Evolutionary conservation across 495 filamentous ascomycete genomes (phyloP), one percentile per base, ranked within the genome.

Genomic region (Ramalina peruviana): DNA sequence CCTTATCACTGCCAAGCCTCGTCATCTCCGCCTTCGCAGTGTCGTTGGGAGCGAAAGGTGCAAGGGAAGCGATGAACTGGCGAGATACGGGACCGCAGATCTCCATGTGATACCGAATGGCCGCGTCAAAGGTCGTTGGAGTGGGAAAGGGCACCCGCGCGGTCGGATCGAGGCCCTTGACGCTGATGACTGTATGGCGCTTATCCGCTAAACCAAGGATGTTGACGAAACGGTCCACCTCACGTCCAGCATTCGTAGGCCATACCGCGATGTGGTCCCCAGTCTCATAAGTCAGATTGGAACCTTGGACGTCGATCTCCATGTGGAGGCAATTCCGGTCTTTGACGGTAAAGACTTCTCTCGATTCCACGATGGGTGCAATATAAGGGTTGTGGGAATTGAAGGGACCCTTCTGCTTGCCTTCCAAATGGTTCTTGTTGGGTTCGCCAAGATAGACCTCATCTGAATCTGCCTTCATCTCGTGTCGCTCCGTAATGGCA

Each of bases 131-230:
- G 20, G 92, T 99, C 27, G 92, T 97, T 13, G 92, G 93, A 16
- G 89, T 92, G 17, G 92, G 92, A 68, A 99, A 97, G 6, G 92
- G 93, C 45, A 97, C 88, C 68, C 94, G 96, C 49, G 92, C 88
- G 16, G 92, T 97, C 15, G 90, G 80, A 70, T 99, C 92, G 15
- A 96, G 78, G 38, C 85, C 85, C 64, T 95, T 95, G 60, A 99
- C 81, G 45, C 75, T 82, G 61, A 99, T 82, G 38, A 99, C 92
- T 12, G 69, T 74, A 66, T 96, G 71, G 46, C 82, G 81, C 71
- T 94, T 94, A 6, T 75, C 69, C 50, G 66, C 62, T 33, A 97
- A 76, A 47, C 78, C 86, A 46, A 94, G 75, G 49, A 94, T 75
- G 44, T 76, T 67, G 45, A 99, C 70, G 67, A 99, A 92, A 36